Base-by-base conservation (phyloP, 495 filamentous ascomycete genomes). In the Hypoxylon perforatum region DNA sequence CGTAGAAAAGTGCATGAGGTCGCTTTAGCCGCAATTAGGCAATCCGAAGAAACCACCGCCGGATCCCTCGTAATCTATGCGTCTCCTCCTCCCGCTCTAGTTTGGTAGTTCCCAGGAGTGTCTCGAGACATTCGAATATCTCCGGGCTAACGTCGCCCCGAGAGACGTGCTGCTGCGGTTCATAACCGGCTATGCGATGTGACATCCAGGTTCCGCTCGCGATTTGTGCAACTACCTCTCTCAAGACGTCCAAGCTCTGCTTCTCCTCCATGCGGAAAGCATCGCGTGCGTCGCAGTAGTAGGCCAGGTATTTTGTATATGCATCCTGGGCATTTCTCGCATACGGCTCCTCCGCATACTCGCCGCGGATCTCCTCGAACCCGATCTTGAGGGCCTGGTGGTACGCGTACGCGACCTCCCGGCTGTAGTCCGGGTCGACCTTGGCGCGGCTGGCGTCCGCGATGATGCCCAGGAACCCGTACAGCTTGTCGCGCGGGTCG, bases 71-170 rank as follows among this genome's bases (percentile, higher is more conserved):
- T 3, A 7, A 28, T 33, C 30, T 33, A 9, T 33, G 30, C 30
- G 7, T 10, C 1, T 4, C 30, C 8, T 33, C 30, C 8, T 33
- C 30, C 7, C 30, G 30, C 30, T 33, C 2, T 33, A 10, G 7
- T 9, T 33, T 10, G 17, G 7, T 18, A 21, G 17, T 21, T 19
- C 17, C 15, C 3, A 44, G 17, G 4, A 44, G 17, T 18, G 36
- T 47, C 8, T 57, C 28, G 22, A 48, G 15, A 12, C 18, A 17
- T 18, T 14, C 21, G 9, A 49, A 25, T 18, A 28, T 50, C 11
- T 12, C 21, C 14, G n/a, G 18, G 10, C 50, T 3, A 6, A 11
- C n/a, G 80, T 1, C 81, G 67, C 9, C 77, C 82, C 0, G 80
- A 69, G 25, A 17, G 3, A 46, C 21, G 6, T 25, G 9, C 12